Evolutionary conservation across 768 basidiomycete species (phyloP).

Genomic region (Termitomyces sp.): DNA sequence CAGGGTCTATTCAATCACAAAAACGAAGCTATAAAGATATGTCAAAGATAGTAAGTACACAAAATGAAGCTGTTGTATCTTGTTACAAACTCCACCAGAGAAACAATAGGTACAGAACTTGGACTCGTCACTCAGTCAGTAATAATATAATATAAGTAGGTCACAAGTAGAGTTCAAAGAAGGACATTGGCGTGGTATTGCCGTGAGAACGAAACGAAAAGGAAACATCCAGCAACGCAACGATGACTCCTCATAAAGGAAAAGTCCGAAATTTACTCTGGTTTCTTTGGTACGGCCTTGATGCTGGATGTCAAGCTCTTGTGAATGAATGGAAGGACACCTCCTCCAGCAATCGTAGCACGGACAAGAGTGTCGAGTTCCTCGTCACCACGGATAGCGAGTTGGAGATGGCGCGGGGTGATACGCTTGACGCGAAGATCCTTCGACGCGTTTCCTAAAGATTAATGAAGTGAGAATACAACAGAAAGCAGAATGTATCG

Average conservation of each 20-base stretch:
- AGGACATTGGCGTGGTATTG: conserved; percentile 1
- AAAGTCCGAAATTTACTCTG: conserved; percentile 22
- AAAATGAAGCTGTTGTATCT: conserved; percentile 9
- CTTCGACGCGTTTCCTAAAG: conserved; percentile 89
- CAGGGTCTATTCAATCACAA: background rate
- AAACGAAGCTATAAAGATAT: conserved; percentile 20
- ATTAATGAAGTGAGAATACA: background rate
- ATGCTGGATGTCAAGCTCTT: conserved; percentile 66
- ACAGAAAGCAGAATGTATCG: background rate
- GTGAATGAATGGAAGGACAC: conserved; percentile 87
- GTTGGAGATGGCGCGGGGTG: conserved; percentile 92
- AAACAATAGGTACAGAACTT: conserved; percentile 10
- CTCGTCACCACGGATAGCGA: conserved; percentile 96
- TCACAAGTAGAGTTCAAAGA: background rate
- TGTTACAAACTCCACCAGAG: background rate
- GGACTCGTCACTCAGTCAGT: conserved; percentile 8
- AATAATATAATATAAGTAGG: conserved; percentile 8
- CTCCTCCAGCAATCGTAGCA: conserved; percentile 91
- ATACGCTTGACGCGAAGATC: conserved; percentile 98
- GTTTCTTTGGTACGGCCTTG: conserved; percentile 49
- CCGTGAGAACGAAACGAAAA: background rate
- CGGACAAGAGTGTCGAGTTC: conserved; percentile 94
- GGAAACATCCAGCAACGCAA: background rate
- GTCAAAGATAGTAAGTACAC: conserved; percentile 16
- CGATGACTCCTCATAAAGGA: background rate